These are phyloP conservation scores for Tolypocladium tundrense DNA, from an alignment of 2,329 filamentous ascomycete genomes.

Conservation along the genomic window DNA sequence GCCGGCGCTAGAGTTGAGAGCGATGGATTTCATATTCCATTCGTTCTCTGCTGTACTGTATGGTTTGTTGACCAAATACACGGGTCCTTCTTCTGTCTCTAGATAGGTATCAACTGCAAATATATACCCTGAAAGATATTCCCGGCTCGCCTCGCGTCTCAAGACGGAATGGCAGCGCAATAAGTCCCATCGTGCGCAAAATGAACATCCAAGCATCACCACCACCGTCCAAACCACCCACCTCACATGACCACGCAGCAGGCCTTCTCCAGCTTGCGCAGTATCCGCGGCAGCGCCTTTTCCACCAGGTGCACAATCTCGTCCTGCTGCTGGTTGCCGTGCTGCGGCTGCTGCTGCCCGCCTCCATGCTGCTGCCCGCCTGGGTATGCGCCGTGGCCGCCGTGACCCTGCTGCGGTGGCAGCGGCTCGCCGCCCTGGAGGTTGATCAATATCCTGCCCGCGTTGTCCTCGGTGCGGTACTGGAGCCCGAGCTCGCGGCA, in stretches of 20 bases:
- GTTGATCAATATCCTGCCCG: slow-evolving; percentile 81
- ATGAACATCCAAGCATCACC: background rate
- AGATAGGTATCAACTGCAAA: background rate
- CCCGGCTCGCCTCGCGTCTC: background rate
- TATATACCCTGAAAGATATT: background rate
- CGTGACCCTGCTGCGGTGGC: slow-evolving; percentile 30
- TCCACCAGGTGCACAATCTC: slow-evolving; percentile 50
- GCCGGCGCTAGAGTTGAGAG: background rate
- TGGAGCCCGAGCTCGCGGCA: slow-evolving; percentile 75
- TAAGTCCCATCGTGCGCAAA: background rate
- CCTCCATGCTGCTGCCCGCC: slow-evolving; percentile 20
- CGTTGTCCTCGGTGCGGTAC: slow-evolving; percentile 80
- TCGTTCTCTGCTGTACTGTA: background rate
- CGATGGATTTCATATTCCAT: background rate
- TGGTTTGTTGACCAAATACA: background rate
- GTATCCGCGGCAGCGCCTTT: slow-evolving; percentile 47
- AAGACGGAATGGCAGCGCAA: background rate
- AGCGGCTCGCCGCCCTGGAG: slow-evolving; percentile 61
- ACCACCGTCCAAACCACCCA: background rate
- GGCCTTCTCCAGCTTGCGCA: slow-evolving; percentile 54
- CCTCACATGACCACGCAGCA: slow-evolving; percentile 69
- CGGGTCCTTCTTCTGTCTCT: background rate
- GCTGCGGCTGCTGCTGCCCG: slow-evolving; percentile 32
- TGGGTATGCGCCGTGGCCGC: slow-evolving; percentile 21
- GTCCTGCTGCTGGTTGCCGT: slow-evolving; percentile 34